Percentiles rank a stretch among this genome's conserved stretches.
Conservation (phyloP, 2,329 filamentous ascomycete species). For the Penicillium sp. region DNA sequence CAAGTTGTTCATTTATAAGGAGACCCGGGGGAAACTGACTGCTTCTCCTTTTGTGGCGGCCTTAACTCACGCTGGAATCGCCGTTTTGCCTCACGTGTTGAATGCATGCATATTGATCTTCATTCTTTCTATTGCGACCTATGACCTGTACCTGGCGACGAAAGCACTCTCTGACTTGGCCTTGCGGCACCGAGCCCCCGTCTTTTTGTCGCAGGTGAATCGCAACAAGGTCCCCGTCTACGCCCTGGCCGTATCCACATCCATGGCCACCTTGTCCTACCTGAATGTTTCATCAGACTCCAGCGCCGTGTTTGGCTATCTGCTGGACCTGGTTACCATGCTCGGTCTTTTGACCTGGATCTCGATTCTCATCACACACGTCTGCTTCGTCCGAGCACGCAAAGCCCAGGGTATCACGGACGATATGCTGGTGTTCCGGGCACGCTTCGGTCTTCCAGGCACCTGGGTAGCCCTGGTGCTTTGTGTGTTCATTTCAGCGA, state of each 20-base stretch:
- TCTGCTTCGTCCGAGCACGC: constrained; percentile 65
- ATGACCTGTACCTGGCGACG: constrained; percentile 72
- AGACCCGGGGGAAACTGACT: constrained; percentile 51
- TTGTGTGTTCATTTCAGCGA: constrained; percentile 71
- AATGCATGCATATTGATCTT: constrained; percentile 74
- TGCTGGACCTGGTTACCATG: constrained; percentile 67
- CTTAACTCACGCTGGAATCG: constrained; percentile 64
- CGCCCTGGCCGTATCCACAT: constrained; percentile 61
- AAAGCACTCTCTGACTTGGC: constrained; percentile 72
- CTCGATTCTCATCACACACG: constrained; percentile 66
- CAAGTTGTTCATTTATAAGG: constrained; percentile 53
- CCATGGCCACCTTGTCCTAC: constrained; percentile 67
- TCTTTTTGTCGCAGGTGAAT: constrained; percentile 69
- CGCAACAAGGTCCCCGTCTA: constrained; percentile 69
- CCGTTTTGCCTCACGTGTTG: constrained; percentile 64
- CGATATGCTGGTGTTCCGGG: constrained; percentile 61
- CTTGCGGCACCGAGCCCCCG: constrained; percentile 69
- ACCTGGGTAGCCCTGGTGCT: constrained; percentile 67
- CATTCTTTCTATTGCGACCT: constrained; percentile 74
- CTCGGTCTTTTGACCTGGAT: constrained; percentile 68
- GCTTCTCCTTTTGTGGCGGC: constrained; percentile 75
- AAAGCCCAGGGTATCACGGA: constrained; percentile 60
- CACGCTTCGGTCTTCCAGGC: constrained; percentile 70
- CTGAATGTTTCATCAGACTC: constrained; percentile 62
- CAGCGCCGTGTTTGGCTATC: constrained; percentile 61